Conservation (phyloP, 306 rosid species). For the Medicago ruthenica region DNA sequence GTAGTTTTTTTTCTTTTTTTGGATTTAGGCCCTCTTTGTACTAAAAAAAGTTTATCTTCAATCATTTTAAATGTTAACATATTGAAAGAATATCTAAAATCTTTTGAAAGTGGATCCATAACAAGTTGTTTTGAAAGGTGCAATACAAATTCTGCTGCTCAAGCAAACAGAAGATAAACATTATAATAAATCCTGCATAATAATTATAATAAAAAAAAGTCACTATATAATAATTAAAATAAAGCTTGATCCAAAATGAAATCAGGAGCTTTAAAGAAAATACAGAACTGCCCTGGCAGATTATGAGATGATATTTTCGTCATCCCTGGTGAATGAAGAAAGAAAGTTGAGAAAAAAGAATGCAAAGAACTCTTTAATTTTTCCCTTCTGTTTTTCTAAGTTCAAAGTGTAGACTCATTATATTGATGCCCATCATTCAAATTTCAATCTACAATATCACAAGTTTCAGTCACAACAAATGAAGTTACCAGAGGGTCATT, state of each 20-base stretch:
- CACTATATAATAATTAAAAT: not conserved
- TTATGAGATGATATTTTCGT: not conserved
- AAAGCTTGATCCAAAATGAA: conserved; percentile 32
- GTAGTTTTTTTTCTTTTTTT: too few species aligned
- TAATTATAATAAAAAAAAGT: not conserved
- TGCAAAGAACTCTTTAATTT: not conserved
- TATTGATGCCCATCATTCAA: not conserved
- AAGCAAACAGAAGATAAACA: not conserved
- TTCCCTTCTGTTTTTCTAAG: not conserved
- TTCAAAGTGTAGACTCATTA: conserved; percentile 15
- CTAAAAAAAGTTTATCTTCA: not conserved
- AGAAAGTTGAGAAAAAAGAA: not conserved
- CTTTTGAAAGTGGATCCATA: not conserved
- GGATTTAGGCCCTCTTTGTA: too few species aligned
- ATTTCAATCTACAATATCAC: conserved; percentile 26
- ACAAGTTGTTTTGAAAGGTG: too few species aligned
- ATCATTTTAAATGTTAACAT: not conserved
- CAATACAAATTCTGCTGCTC: conserved; percentile 9
- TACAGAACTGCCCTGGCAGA: conserved; percentile 31
- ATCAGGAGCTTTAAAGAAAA: conserved; percentile 25
- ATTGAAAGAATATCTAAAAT: not conserved
- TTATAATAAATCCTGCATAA: not conserved
- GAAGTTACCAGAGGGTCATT: conserved; percentile 30
- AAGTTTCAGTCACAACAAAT: conserved; percentile 37
- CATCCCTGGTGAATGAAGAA: not conserved